These are phyloP conservation scores for Mycotypha africana DNA, from an alignment of 371 early-diverging fungal species.

Conservation along the genomic window DNA sequence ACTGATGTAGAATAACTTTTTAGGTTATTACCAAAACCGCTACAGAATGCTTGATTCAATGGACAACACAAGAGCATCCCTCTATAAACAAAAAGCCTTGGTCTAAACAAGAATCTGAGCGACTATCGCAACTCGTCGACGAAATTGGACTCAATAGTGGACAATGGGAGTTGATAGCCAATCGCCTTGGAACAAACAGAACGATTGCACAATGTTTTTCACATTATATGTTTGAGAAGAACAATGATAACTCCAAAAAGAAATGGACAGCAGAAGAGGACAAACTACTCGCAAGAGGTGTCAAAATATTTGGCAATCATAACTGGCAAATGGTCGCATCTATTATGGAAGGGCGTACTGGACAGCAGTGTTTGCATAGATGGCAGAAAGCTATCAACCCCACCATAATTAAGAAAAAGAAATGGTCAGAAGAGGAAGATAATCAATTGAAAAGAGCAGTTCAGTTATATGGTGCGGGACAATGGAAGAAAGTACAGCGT, in stretches of 20 bases:
- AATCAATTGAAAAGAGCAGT: slow-evolving; percentile 60
- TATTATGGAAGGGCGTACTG: slow-evolving; percentile 63
- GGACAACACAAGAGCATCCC: slow-evolving; percentile 83
- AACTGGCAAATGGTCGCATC: slow-evolving; percentile 68
- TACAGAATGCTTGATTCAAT: slow-evolving; percentile 74
- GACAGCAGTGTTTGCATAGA: slow-evolving; percentile 80
- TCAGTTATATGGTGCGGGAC: slow-evolving; percentile 59
- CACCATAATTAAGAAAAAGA: slow-evolving; percentile 62
- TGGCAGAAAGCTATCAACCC: slow-evolving; percentile 79
- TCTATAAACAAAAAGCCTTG: slow-evolving; percentile 70
- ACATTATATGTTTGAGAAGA: slow-evolving; percentile 43
- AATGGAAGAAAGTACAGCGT: slow-evolving; percentile 72
- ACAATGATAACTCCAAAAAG: slow-evolving; percentile 8
- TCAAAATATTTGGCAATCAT: slow-evolving; percentile 54
- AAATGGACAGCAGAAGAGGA: slow-evolving; percentile 69
- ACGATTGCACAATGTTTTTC: slow-evolving; percentile 80
- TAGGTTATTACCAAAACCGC: slow-evolving; percentile 58
- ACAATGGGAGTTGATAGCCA: slow-evolving; percentile 63
- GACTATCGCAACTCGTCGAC: slow-evolving; percentile 41
- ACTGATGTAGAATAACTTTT: too few species aligned
- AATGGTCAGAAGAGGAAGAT: slow-evolving; percentile 79
- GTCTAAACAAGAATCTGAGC: slow-evolving; percentile 51
- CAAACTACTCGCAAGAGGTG: slow-evolving; percentile 46
- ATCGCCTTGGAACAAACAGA: slow-evolving; percentile 57
- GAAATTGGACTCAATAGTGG: slow-evolving; percentile 29